phyloP scores from a whole-genome alignment of 2,329 filamentous ascomycete species.

The Alternaria arbusti region DNA sequence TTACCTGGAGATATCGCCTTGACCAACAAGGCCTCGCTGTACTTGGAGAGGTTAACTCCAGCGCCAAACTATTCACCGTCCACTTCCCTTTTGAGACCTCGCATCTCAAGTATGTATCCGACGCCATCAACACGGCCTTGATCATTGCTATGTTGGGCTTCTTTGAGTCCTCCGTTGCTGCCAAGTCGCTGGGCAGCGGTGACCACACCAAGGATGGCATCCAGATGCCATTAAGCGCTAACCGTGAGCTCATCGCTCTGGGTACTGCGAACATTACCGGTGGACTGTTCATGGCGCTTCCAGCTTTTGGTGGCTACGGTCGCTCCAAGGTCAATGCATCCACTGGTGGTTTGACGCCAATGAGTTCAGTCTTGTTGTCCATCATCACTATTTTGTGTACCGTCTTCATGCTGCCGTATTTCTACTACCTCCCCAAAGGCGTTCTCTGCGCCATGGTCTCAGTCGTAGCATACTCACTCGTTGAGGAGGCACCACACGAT shows the following conservation, averaged over 20 bases:
- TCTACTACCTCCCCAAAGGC: conserved; percentile 96
- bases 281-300: conserved; percentile 88
- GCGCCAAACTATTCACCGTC: conserved; percentile 76
- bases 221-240: conserved; percentile 83
- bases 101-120: conserved; percentile 81
- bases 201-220: conserved; percentile 67
- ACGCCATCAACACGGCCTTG: conserved; percentile 89
- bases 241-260: conserved; percentile 90
- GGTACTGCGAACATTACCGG: conserved; percentile 91
- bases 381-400: conserved; percentile 82
- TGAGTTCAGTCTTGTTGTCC: conserved; percentile 89
- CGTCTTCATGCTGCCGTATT: conserved; percentile 83
- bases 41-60: conserved; percentile 79
- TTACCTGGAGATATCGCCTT: conserved; percentile 81
- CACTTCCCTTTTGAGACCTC: conserved; percentile 81
- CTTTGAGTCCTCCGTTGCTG: conserved; percentile 95
- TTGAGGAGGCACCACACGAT: conserved; percentile 94
- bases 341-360: conserved; percentile 89
- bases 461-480: conserved; percentile 90
- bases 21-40: conserved; percentile 80
- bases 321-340: conserved; percentile 93
- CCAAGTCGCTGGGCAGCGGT: conserved; percentile 74
- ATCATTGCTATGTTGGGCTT: conserved; percentile 96
- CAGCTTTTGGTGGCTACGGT: conserved; percentile 94
- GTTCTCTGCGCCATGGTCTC: conserved; percentile 93